Base-by-base conservation (phyloP, 768 basidiomycete species). In the Mycena venus region DNA sequence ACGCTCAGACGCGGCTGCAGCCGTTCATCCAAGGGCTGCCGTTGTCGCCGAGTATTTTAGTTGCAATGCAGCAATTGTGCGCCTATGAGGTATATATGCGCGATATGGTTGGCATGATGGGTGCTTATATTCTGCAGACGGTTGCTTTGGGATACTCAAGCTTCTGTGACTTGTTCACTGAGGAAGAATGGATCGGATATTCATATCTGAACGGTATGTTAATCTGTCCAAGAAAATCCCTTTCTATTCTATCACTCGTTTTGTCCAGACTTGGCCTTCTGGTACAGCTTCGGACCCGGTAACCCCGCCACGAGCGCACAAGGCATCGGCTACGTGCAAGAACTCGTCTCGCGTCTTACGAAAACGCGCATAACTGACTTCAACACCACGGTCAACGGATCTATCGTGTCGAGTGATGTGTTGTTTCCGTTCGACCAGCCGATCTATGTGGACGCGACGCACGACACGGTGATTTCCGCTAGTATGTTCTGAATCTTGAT, bases 111-210 rank as follows among this genome's bases (percentile, higher is more conserved):
- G 44, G 19, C 14, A 21, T 21, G 3, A 19, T 15, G n/a, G n/a
- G 44, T 15, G 32, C 36, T 25, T 42, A 68, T 36, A 27, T 34
- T 14, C 19, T 44, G n/a, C 62, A 94, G 92, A 94, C 95, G 32
- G 94, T 95, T 59, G 88, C 94, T 0, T 90, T 95, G 15, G 94
- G 94, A 1, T 95, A 91, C 78, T 94, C 94, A 15, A 85, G 87
- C 49, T 96, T 95, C 81, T 96, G 95, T 74, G 89, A 87, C 51
- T 81, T 95, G n/a, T 96, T 96, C 81, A 94, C 93, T 0, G 88
- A 93, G 77, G 90, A 92, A 38, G 95, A 95, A 80, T 96, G 94
- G 95, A 88, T 91, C 78, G 91, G 92, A 0, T 95, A 91, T 79
- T 90, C 93, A 74, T 95, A 96, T 70, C 85, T 89, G 19, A 78